Percentiles rank a stretch among this genome's conserved stretches.
Evolutionary conservation across 202 grass and related monocot genomes (phyloP).

Genomic region (Panicum hallii): DNA sequence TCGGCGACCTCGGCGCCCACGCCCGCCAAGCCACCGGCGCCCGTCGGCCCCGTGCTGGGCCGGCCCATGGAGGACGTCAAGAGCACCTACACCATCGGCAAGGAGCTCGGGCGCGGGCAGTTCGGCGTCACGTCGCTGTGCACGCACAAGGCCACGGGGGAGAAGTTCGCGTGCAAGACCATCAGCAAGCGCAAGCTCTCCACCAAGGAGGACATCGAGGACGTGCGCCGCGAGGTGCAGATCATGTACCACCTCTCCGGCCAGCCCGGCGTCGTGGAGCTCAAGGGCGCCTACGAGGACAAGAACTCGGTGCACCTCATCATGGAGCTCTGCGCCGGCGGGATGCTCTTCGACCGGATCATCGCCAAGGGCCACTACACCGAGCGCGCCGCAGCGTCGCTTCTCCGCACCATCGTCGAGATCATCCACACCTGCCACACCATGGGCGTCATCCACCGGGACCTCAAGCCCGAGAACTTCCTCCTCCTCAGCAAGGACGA

Average conservation of each 20-base stretch:
- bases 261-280: conserved; percentile 65
- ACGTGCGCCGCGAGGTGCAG: conserved; percentile 75
- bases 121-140: conserved; percentile 75
- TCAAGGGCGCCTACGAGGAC: conserved; percentile 78
- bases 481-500: conserved; percentile 78
- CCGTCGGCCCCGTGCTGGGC: conserved; percentile 61
- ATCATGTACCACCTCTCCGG: conserved; percentile 83
- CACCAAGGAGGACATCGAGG: conserved; percentile 78
- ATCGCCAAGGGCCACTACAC: conserved; percentile 83
- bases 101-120: conserved; percentile 74
- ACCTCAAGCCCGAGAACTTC: conserved; percentile 99
- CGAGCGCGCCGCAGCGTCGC: conserved; percentile 67
- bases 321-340: conserved; percentile 94
- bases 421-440: conserved; percentile 86
- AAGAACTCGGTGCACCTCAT: conserved; percentile 77
- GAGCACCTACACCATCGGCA: conserved; percentile 53
- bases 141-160: conserved; percentile 66
- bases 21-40: conserved; percentile 23
- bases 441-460: conserved; percentile 91
- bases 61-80: conserved; percentile 72
- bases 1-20: conserved; percentile 10
- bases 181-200: conserved; percentile 77
- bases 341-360: conserved; percentile 84
- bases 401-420: conserved; percentile 75
- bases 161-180: conserved; percentile 70